Percentiles rank a stretch among this genome's conserved stretches.
These are phyloP conservation scores for Triticum urartu DNA, from an alignment of 176 grass and related monocot genomes.

Conservation along the genomic window DNA sequence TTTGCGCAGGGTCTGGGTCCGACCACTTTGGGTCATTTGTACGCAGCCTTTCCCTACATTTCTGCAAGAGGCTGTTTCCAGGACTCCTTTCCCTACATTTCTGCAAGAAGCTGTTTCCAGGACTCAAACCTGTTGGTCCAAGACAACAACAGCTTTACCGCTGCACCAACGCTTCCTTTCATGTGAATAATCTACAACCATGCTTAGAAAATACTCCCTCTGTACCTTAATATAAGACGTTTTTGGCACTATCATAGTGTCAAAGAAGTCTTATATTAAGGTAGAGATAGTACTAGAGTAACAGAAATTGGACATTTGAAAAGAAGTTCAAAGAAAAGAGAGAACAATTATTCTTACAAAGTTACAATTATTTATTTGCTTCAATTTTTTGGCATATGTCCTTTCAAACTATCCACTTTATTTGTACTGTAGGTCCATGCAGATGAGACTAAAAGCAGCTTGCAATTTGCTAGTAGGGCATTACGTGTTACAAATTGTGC, in stretches of 20 bases:
- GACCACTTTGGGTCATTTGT: no score
- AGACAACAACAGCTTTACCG: no score
- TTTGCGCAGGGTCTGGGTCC: no score
- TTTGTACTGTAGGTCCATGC: conserved; percentile 63
- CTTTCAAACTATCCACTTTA: conserved; percentile 13
- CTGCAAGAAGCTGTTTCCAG: no score
- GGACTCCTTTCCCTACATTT: no score
- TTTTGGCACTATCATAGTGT: no score
- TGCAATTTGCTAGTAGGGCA: conserved; percentile 91
- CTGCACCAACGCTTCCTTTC: no score
- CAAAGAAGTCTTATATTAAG: no score
- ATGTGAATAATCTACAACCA: not conserved
- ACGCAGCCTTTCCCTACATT: no score
- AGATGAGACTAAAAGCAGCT: conserved; percentile 95
- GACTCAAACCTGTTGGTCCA: no score
- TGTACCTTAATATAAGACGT: no score
- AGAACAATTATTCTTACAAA: conserved; percentile 1
- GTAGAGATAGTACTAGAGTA: not conserved
- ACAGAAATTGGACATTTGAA: not conserved
- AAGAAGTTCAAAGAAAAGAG: not conserved
- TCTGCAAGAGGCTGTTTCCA: no score
- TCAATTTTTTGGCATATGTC: not conserved
- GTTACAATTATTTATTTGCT: not conserved
- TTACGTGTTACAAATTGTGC: conserved; percentile 87
- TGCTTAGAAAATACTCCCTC: conserved; percentile 1